Evolutionary conservation across 495 filamentous ascomycete species (phyloP).

Genomic region (Lindgomyces ingoldianus): DNA sequence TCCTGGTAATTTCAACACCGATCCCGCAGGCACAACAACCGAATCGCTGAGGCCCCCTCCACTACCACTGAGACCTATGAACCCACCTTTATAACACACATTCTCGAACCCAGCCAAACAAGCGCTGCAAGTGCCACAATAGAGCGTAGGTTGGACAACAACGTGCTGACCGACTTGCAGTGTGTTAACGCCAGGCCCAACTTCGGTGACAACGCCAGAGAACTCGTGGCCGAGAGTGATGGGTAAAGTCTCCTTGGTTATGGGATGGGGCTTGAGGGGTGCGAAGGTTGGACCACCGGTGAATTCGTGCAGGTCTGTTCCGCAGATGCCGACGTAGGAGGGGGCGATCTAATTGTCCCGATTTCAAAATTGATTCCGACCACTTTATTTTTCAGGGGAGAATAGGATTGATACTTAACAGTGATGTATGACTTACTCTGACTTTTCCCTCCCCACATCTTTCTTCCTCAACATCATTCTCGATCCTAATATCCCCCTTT

Average conservation of each 20-base stretch:
- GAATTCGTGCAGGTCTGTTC: conserved; percentile 37
- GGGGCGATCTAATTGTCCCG: conserved; percentile 19
- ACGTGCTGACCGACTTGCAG: conserved; percentile 28
- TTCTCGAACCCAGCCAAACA: conserved; percentile 18
- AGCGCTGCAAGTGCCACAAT: conserved; percentile 25
- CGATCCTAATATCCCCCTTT: conserved; percentile 49
- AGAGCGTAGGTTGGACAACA: conserved; percentile 30
- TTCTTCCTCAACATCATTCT: conserved; percentile 45
- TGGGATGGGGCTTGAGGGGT: conserved; percentile 24
- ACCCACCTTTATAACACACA: conserved; percentile 26
- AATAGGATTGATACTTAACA: too few species aligned
- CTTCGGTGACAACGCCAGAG: conserved; percentile 22
- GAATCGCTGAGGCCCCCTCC: conserved; percentile 35
- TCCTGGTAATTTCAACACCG: conserved; percentile 22
- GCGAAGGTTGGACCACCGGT: conserved; percentile 26
- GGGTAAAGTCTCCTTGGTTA: conserved; percentile 26
- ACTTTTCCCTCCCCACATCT: conserved; percentile 42
- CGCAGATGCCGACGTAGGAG: conserved; percentile 36
- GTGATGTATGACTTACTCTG: conserved; percentile 34
- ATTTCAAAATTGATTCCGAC: too few species aligned
- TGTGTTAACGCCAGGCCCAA: conserved; percentile 9
- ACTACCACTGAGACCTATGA: conserved; percentile 31
- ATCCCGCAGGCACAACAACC: conserved; percentile 16
- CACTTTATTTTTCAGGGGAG: too few species aligned
- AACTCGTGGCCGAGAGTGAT: conserved; percentile 36